These are phyloP conservation scores for Aspergillus sp. DNA, from an alignment of 2,329 filamentous ascomycete species.

Conservation along the genomic window DNA sequence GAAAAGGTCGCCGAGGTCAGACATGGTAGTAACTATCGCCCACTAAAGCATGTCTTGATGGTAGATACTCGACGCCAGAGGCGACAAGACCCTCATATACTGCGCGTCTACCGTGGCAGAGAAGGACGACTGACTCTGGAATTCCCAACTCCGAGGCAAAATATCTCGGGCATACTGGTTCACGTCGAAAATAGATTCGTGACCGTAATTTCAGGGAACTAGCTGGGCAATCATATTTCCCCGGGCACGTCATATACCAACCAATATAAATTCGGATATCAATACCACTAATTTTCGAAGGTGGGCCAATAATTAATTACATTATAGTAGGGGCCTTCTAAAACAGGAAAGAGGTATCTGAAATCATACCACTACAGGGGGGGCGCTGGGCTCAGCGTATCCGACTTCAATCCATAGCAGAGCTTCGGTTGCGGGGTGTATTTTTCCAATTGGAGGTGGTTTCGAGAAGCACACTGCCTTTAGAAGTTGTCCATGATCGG, in stretches of 20 bases:
- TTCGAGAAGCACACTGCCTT: neutral
- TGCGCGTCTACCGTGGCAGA: neutral
- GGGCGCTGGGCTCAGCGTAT: neutral
- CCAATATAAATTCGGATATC: neutral
- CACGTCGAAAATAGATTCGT: neutral
- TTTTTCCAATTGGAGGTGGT: neutral
- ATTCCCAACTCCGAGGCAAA: neutral
- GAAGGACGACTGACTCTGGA: neutral
- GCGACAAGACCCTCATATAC: neutral
- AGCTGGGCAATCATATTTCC: neutral
- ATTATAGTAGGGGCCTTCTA: neutral
- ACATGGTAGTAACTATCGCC: conserved; percentile 1
- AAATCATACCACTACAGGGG: neutral
- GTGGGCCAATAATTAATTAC: neutral
- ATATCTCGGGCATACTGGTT: neutral
- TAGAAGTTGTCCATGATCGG: neutral
- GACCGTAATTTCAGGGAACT: neutral
- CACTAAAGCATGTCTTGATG: neutral
- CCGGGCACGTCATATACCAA: neutral
- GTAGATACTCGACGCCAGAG: neutral
- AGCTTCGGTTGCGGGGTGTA: neutral
- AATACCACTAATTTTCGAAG: neutral
- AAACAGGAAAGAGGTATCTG: neutral
- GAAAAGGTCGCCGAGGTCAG: conserved; percentile 3
- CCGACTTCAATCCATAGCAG: neutral